These are phyloP conservation scores for Exophiala aquamarina DNA, from an alignment of 2,329 filamentous ascomycete genomes.

Conservation along the genomic window DNA sequence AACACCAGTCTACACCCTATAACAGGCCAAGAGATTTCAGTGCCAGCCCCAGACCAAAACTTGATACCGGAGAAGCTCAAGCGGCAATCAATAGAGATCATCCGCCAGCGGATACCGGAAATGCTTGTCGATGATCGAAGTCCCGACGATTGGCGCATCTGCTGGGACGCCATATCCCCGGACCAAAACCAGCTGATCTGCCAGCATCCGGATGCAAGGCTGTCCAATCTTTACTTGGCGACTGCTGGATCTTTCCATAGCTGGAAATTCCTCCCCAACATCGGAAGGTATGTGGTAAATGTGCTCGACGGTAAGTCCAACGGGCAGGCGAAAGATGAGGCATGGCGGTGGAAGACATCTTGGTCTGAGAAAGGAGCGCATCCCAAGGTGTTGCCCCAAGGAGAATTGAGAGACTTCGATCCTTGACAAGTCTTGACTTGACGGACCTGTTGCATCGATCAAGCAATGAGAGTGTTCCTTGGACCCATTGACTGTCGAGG, in stretches of 20 bases:
- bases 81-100: conserved; percentile 36
- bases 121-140: conserved; percentile 33
- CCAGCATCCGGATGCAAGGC: conserved; percentile 44
- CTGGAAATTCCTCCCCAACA: conserved; percentile 65
- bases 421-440: too few species aligned
- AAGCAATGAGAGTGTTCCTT: too few species aligned
- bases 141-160: conserved; percentile 48
- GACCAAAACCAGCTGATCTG: conserved; percentile 64
- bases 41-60: conserved; percentile 48
- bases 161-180: conserved; percentile 63
- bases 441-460: too few species aligned
- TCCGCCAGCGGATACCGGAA: conserved; percentile 29
- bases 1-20: conserved; percentile 50
- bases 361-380: conserved; percentile 31
- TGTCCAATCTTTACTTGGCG: conserved; percentile 58
- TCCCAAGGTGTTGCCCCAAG: conserved; percentile 30
- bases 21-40: conserved; percentile 54
- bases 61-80: conserved; percentile 43
- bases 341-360: conserved; percentile 38
- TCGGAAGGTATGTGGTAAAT: conserved; percentile 56
- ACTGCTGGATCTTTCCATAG: conserved; percentile 65
- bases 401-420: conserved; percentile 28
- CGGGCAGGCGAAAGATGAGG: conserved; percentile 39
- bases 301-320: conserved; percentile 31
- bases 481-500: too few species aligned